Evolutionary conservation across 2,329 filamentous ascomycete genomes (phyloP), one percentile per base, ranked within the genome.

Genomic region (Xylaria sp.): DNA sequence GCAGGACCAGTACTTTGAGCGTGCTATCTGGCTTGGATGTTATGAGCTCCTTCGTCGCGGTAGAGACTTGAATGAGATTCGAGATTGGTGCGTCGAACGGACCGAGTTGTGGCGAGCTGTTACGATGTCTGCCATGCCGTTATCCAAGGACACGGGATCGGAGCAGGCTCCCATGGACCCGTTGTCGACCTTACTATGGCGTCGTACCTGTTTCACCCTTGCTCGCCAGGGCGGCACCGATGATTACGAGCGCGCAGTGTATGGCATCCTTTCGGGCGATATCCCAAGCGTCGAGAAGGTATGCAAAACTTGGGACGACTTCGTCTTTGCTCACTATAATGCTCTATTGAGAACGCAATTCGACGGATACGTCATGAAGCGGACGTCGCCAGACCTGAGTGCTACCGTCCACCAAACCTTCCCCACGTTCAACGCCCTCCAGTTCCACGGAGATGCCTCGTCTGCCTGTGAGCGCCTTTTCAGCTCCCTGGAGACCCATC

Each of bases 31-130:
- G 92, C 82, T 92, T 62, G 89, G 90, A n/a, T 94, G 91, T 75
- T 97, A 92, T 78, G 91, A 96, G 73, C 90, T 96, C 79, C 79
- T 99, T 55, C 86, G 93, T 53, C 86, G 92, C 51, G 94, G 94
- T n/a, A 87, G 85, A 65, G 85, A 81, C 62, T 84, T 89, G 76
- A 76, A 82, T 7, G 83, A 89, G 44, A 89, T 97, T 63, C 84
- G 86, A 57, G 89, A 92, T 53, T 97, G 92, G 91, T 96, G 92
- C 69, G 79, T 88, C 52, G 89, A 93, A 68, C 84, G 90, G 60
- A 90, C 91, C 8, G 92, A 97, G 75, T 84, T 87, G 62, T 99
- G 93, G 93, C 86, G 93, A 63, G 91, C 91, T 48, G 83, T 93
- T 42, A 90, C 89, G 61, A 83, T 97, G 69, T 90, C 90, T 19